These are phyloP conservation scores for Chalaropsis thielavioides DNA, from an alignment of 2,329 filamentous ascomycete genomes.

Conservation along the genomic window DNA sequence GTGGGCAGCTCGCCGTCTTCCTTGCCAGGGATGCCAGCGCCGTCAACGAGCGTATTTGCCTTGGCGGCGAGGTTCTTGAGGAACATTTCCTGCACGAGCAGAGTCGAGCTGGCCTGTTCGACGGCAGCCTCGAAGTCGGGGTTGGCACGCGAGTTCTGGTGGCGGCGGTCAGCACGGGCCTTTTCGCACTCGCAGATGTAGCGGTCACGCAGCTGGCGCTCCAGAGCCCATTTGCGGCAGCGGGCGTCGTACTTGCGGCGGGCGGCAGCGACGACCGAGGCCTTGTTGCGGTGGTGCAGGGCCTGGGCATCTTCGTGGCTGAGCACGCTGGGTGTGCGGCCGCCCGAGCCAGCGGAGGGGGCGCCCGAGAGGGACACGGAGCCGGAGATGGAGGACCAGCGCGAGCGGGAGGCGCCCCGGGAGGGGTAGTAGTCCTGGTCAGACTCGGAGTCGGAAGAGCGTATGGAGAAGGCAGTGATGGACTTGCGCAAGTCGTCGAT, in stretches of 20 bases:
- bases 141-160: not conserved
- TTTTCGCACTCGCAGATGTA: constrained; percentile 12
- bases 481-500: constrained; percentile 19
- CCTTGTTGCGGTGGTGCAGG: constrained; percentile 6
- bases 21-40: constrained; percentile 6
- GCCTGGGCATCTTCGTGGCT: not conserved
- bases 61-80: constrained; percentile 10
- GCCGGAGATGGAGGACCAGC: constrained; percentile 15
- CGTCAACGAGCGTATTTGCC: constrained; percentile 7
- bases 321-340: not conserved
- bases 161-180: constrained; percentile 7
- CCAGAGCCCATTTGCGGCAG: constrained; percentile 10
- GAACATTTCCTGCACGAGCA: constrained; percentile 16
- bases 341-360: not conserved
- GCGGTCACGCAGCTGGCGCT: constrained; percentile 15
- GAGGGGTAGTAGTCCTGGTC: constrained; percentile 16
- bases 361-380: constrained; percentile 2
- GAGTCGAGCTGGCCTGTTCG: constrained; percentile 11
- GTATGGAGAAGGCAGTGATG: constrained; percentile 17
- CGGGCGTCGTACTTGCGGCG: constrained; percentile 12
- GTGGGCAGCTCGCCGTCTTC: not conserved
- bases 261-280: not conserved
- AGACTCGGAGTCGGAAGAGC: constrained; percentile 15
- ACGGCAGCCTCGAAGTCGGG: constrained; percentile 9
- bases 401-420: not conserved